These are phyloP conservation scores for Biscogniauxia marginata DNA, from an alignment of 2,329 filamentous ascomycete species.

Conservation along the genomic window DNA sequence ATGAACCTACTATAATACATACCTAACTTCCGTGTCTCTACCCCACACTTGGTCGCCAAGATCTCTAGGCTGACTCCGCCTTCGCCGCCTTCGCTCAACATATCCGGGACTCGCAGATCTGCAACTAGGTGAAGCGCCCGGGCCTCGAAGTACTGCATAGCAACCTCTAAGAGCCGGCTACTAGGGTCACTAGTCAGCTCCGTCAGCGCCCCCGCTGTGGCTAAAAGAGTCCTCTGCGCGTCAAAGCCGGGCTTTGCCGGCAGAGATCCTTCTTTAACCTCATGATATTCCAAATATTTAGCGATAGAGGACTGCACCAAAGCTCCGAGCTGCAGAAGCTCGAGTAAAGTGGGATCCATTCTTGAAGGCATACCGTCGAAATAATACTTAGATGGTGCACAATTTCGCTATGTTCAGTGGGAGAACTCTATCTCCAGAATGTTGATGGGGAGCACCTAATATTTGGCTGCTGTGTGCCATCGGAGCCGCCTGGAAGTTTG, in stretches of 20 bases:
- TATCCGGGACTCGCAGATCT: conserved; percentile 33
- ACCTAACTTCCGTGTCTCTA: conserved; percentile 34
- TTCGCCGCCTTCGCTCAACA: conserved; percentile 28
- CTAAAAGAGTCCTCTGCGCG: conserved; percentile 32
- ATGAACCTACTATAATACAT: conserved; percentile 6
- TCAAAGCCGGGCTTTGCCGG: conserved; percentile 28
- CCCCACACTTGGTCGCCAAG: conserved; percentile 25
- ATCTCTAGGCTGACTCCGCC: conserved; percentile 25
- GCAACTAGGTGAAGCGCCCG: conserved; percentile 35
- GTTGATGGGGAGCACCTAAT: background rate
- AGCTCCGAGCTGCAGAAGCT: background rate
- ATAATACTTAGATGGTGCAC: background rate
- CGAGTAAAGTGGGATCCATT: background rate
- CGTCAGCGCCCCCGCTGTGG: conserved; percentile 33
- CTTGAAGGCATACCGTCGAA: background rate
- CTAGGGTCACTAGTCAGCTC: conserved; percentile 35
- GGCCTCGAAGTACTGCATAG: conserved; percentile 35
- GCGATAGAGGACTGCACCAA: background rate
- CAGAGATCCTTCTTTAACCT: conserved; percentile 1
- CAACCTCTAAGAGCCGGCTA: conserved; percentile 32
- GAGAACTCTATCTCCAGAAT: background rate
- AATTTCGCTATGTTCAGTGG: background rate
- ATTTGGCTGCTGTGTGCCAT: background rate
- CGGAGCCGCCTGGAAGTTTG: background rate
- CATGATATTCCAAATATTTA: background rate